Evolutionary conservation across 306 rosid genomes (phyloP).

Genomic region (Cicer bijugum): DNA sequence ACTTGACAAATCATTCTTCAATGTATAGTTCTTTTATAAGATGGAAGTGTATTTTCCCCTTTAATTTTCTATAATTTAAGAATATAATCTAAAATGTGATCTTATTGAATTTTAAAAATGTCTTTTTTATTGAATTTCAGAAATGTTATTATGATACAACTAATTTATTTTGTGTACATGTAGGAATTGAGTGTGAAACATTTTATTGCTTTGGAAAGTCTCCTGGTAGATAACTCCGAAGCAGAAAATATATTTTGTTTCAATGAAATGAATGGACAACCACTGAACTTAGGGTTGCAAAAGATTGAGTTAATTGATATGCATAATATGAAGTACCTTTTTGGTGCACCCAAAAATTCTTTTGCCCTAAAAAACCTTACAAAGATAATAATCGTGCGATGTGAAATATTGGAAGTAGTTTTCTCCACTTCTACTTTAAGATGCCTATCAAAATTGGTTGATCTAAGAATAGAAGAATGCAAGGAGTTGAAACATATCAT

Average conservation of each 20-base stretch:
- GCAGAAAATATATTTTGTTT: neutral
- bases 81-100: too few relatives aligned
- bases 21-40: too few relatives aligned
- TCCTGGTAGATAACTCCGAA: accelerated
- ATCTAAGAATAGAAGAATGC: neutral
- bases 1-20: too few relatives aligned
- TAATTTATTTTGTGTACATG: too few relatives aligned
- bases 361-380: neutral
- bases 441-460: neutral
- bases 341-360: neutral
- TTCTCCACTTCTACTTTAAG: neutral
- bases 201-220: neutral
- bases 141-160: too few relatives aligned
- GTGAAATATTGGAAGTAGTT: neutral
- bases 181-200: neutral
- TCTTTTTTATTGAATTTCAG: too few relatives aligned
- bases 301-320: neutral
- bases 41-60: too few relatives aligned
- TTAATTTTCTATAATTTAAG: too few relatives aligned
- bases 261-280: too few relatives aligned
- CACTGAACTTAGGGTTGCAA: too few relatives aligned
- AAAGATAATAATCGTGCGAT: neutral
- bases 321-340: neutral
- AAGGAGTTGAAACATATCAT: neutral
- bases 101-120: too few relatives aligned